phyloP scores from a whole-genome alignment of 805 yeast genomes.

The Myxozyma neotropica region DNA sequence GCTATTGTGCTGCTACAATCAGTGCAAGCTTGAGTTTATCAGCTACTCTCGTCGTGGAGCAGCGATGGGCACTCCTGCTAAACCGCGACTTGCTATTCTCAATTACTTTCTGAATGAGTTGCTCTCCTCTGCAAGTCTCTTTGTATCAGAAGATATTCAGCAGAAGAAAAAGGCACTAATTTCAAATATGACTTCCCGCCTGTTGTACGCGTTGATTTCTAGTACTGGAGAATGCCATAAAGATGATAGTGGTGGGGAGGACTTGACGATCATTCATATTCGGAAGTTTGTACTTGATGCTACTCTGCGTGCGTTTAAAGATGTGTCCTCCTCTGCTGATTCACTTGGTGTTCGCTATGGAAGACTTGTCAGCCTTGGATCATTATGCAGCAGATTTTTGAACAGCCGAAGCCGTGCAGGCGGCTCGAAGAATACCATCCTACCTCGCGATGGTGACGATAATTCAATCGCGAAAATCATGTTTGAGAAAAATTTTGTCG shows the following conservation, averaged over 20 bases:
- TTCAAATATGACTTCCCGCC: constrained; percentile 62
- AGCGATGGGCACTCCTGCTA: constrained; percentile 39
- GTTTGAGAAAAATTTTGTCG: constrained; percentile 60
- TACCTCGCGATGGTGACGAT: constrained; percentile 49
- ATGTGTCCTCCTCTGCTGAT: constrained; percentile 46
- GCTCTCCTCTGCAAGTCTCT: constrained; percentile 52
- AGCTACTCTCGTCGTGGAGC: constrained; percentile 59
- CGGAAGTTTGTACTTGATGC: constrained; percentile 74
- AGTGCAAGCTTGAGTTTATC: constrained; percentile 77
- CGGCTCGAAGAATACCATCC: constrained; percentile 10
- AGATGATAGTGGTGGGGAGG: constrained; percentile 45
- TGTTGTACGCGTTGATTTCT: constrained; percentile 64
- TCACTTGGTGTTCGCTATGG: constrained; percentile 54
- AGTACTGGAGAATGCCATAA: constrained; percentile 53
- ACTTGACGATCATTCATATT: constrained; percentile 70
- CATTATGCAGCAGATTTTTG: constrained; percentile 46
- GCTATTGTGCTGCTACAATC: constrained; percentile 73
- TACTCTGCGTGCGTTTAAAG: constrained; percentile 62
- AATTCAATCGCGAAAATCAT: constrained; percentile 65
- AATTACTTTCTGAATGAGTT: constrained; percentile 78
- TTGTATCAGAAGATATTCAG: constrained; percentile 41
- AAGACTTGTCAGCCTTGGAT: constrained; percentile 56
- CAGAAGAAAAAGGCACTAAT: constrained; percentile 53
- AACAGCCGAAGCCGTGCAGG: constrained; percentile 35
- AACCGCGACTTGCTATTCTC: constrained; percentile 75